Percentiles rank a stretch among this genome's conserved stretches.
phyloP scores from a whole-genome alignment of 495 filamentous ascomycete genomes.

The Penicillium taxi region DNA sequence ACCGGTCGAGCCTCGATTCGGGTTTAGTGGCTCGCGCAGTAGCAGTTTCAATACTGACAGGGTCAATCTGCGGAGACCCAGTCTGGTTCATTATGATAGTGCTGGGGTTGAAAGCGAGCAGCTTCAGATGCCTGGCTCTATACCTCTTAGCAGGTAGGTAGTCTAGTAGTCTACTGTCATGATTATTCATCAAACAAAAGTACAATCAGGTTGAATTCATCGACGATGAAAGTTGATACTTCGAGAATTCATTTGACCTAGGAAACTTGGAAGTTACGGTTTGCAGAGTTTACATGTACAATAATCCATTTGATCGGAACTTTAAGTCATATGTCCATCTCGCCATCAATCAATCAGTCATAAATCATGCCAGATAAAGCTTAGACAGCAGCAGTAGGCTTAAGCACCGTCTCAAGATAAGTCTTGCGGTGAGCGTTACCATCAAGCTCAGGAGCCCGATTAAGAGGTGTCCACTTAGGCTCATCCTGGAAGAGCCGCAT shows the following conservation, averaged over 20 bases:
- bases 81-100: slow-evolving; percentile 31
- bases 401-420: slow-evolving; percentile 49
- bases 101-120: slow-evolving; percentile 22
- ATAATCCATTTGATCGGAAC: too few species aligned
- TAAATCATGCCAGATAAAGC: slow-evolving; percentile 10
- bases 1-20: slow-evolving; percentile 20
- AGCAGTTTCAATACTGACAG: slow-evolving; percentile 36
- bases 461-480: slow-evolving; percentile 96
- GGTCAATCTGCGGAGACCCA: slow-evolving; percentile 28
- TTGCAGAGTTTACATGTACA: too few species aligned
- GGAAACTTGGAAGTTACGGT: too few species aligned
- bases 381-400: slow-evolving; percentile 22
- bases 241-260: too few species aligned
- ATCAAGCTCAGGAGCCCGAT: slow-evolving; percentile 71
- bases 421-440: slow-evolving; percentile 66
- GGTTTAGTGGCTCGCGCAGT: slow-evolving; percentile 31
- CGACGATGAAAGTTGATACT: too few species aligned
- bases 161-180: too few species aligned
- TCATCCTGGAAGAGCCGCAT: slow-evolving; percentile 98
- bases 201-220: too few species aligned
- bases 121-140: slow-evolving; percentile 28
- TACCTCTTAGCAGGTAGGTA: too few species aligned
- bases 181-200: too few species aligned
- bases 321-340: too few species aligned
- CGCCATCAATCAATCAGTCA: slow-evolving; percentile 15